A percentile compares a stretch with the other conserved stretches of the same genome.
Conservation (phyloP, 2,329 filamentous ascomycete genomes). For the Trichophyton schoenleinii region DNA sequence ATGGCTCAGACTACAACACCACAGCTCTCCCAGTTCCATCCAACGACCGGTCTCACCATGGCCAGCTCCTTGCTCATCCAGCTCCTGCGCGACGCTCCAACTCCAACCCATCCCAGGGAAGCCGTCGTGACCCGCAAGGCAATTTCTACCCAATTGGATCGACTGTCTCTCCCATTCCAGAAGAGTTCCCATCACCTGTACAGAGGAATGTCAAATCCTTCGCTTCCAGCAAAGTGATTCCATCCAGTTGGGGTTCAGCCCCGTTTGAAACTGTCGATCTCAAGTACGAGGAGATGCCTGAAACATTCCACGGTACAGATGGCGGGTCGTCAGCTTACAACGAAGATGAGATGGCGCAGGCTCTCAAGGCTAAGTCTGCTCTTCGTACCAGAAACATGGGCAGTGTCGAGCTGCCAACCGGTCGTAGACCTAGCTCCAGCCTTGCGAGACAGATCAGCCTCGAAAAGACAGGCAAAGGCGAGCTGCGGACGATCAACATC, state of each 20-base stretch:
- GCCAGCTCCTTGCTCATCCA: constrained; percentile 7
- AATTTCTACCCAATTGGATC: constrained; percentile 48
- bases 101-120: neutral
- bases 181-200: constrained; percentile 47
- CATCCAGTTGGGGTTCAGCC: constrained; percentile 50
- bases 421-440: neutral
- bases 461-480: constrained; percentile 21
- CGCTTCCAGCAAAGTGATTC: constrained; percentile 60
- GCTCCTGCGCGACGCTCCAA: constrained; percentile 23
- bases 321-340: constrained; percentile 15
- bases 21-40: neutral
- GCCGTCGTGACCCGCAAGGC: constrained; percentile 13
- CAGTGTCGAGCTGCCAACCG: neutral
- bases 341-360: constrained; percentile 9
- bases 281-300: constrained; percentile 10
- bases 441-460: constrained; percentile 23
- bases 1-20: neutral
- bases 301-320: neutral
- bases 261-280: constrained; percentile 38
- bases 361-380: constrained; percentile 14
- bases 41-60: neutral
- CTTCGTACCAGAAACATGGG: neutral
- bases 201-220: constrained; percentile 49
- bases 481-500: constrained; percentile 21
- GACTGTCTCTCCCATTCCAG: constrained; percentile 62